Evolutionary conservation across 2,329 filamentous ascomycete species (phyloP), one percentile per base, ranked within the genome.

Genomic region (Nannizziopsis arthrosporioides): DNA sequence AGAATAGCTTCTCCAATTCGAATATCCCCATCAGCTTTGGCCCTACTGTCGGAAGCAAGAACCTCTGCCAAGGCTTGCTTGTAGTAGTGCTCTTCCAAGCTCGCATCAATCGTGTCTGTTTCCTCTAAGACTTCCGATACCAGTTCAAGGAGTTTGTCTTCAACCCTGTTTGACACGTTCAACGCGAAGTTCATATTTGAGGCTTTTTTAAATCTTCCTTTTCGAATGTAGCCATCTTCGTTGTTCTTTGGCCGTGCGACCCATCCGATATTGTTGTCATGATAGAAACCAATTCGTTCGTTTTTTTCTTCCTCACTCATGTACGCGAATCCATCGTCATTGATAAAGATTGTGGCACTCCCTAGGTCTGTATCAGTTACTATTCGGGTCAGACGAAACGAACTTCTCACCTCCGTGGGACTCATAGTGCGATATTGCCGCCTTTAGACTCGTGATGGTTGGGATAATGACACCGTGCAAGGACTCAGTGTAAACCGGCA

Each of bases 401-500:
- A 37, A 5, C 1, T 17, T 15, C 36, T 37, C 18, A 53, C 51
- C 60, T 57, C 58, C 76, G 73, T 54, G 75, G 63, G 41, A 37
- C 54, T 78, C 76, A 54, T 79, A 80, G 10, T 75, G 75, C 32
- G 74, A 74, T 51, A 79, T 78, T 14, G 75, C 76, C 11, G 70
- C 70, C 57, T 76, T 77, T 31, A 79, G 61, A 2, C 73, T 77
- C 15, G 71, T 67, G 38, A 79, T 70, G 0, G 76, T 79, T 0
- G 76, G 76, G 40, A 69, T 67, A 53, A 79, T 78, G 58, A 93
- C 86, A 52, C 73, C 78, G 32, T 69, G 69, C 2, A 93, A 73
- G 54, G 85, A 85, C 63, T 93, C 86, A 64, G 90, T 92, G 70
- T 92, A 93, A 0, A 93, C 84, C 3, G 86, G 86, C 63, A 85